These are phyloP conservation scores for Tylopilus sp. DNA, from an alignment of 768 basidiomycete species.

Conservation along the genomic window DNA sequence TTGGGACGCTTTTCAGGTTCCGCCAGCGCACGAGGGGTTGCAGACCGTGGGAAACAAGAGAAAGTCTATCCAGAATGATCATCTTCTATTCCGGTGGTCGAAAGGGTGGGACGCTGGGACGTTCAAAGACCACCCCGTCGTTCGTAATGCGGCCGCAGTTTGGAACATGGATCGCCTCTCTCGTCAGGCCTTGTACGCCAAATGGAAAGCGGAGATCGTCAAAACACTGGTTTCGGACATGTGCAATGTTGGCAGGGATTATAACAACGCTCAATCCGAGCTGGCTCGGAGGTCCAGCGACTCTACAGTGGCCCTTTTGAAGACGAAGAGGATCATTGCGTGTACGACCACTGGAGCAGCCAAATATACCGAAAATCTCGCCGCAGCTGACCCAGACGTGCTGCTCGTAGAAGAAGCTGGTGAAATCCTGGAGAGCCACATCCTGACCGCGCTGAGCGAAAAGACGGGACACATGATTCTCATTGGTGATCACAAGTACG, in stretches of 20 bases:
- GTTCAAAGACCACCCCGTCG: conserved; percentile 28
- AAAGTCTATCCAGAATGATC: conserved; percentile 32
- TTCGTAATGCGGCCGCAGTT: conserved; percentile 24
- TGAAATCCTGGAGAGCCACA: conserved; percentile 68
- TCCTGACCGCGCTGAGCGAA: conserved; percentile 54
- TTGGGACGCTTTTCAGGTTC: conserved; percentile 44
- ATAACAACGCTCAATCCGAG: conserved; percentile 38
- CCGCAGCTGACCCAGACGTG: conserved; percentile 45
- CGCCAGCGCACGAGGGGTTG: conserved; percentile 44
- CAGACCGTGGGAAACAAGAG: conserved; percentile 39
- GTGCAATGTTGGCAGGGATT: conserved; percentile 34
- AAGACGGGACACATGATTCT: conserved; percentile 55
- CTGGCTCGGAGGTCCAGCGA: conserved; percentile 37
- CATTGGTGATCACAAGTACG: conserved; percentile 72
- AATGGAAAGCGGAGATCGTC: conserved; percentile 39
- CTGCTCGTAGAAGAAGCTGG: conserved; percentile 73
- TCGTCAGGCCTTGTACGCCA: conserved; percentile 26
- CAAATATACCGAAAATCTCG: conserved; percentile 51
- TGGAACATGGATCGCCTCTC: conserved; percentile 37
- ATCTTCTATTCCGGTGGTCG: conserved; percentile 49
- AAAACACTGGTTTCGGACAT: conserved; percentile 34
- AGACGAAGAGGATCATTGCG: conserved; percentile 55
- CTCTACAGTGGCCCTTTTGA: conserved; percentile 36
- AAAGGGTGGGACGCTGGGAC: conserved; percentile 43
- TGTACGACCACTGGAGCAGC: conserved; percentile 73